Evolutionary conservation across 192 early-diverging fungal species (phyloP).

Genomic region (Borealophlyctis nickersoniae): DNA sequence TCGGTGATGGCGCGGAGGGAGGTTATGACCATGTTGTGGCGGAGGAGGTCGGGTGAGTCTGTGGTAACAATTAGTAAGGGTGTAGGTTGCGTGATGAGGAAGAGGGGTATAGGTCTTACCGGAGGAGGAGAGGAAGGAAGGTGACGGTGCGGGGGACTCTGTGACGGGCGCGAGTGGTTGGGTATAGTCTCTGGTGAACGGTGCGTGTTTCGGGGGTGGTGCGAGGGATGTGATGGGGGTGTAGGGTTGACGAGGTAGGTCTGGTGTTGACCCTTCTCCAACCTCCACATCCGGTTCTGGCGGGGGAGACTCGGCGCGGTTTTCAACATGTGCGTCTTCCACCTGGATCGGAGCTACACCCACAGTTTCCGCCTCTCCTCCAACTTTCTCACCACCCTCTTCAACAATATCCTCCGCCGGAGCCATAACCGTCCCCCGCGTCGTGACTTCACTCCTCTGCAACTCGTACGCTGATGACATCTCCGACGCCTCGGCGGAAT

Average conservation of each 20-base stretch:
- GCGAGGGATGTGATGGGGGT: not conserved
- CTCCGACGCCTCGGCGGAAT: no score
- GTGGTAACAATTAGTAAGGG: not conserved
- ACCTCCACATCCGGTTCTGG: no score
- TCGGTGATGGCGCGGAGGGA: constrained; percentile 22
- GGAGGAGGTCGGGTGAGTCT: constrained; percentile 1
- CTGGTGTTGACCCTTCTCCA: not conserved
- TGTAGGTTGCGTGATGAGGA: not conserved
- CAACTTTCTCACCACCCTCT: not conserved
- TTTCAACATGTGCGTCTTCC: not conserved
- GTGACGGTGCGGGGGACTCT: not conserved
- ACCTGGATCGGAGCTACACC: not conserved
- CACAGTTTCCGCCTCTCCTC: not conserved
- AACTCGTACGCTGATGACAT: no score
- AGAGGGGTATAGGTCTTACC: not conserved
- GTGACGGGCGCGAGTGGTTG: not conserved
- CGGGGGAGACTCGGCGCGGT: not conserved
- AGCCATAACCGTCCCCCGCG: not conserved
- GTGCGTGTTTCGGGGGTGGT: not conserved
- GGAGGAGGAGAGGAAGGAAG: not conserved
- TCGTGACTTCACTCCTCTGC: no score
- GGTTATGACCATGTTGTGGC: constrained; percentile 33
- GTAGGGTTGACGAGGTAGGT: not conserved
- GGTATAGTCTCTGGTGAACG: not conserved
- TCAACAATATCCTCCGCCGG: not conserved